Evolutionary conservation across 2,329 filamentous ascomycete genomes (phyloP), one percentile per base, ranked within the genome.

Genomic region (Dactylellina cionopaga): DNA sequence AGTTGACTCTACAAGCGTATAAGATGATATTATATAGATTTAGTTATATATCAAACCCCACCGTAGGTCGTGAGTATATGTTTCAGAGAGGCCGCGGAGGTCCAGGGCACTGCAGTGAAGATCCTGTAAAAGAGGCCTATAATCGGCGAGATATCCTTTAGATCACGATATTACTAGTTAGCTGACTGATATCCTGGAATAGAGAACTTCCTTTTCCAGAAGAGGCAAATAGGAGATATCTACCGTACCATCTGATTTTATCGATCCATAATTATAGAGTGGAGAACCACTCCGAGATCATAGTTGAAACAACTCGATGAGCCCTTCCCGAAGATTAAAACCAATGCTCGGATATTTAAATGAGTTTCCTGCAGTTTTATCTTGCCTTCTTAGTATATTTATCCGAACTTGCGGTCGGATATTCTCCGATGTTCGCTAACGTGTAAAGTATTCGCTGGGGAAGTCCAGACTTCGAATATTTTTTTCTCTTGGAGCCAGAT

Each of bases 321-420:
- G 46, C 33, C 31, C 7, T 29, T 29, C 37, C 17, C 17, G 10
- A 27, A 35, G 4, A n/a, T 17, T 25, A 25, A 55, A 19, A 44
- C 55, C 25, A 46, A 64, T 25, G 22, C 11, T 1, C 15, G 5
- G 25, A 22, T n/a, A 3, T 24, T 7, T 2, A 19, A 33, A 6
- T n/a, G 29, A 39, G 25, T 25, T 5, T 24, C 19, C 17, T 47
- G 37, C 22, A 41, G 22, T 15, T 29, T 11, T n/a, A 31, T 17
- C 35, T n/a, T 43, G 43, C 60, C 29, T n/a, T 19, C 24, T 64
- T 39, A 5, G 49, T 55, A 43, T 55, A 19, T 15, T 55, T 27
- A 47, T 15, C 33, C 49, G 60, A 64, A 25, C 39, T 47, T 37
- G 17, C 15, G 37, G 49, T 39, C 17, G 37, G 39, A 46, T 63